Percentiles rank a stretch among this genome's conserved stretches.
phyloP scores from a whole-genome alignment of 176 grass and related monocot species.

The Luzula sylvatica region DNA sequence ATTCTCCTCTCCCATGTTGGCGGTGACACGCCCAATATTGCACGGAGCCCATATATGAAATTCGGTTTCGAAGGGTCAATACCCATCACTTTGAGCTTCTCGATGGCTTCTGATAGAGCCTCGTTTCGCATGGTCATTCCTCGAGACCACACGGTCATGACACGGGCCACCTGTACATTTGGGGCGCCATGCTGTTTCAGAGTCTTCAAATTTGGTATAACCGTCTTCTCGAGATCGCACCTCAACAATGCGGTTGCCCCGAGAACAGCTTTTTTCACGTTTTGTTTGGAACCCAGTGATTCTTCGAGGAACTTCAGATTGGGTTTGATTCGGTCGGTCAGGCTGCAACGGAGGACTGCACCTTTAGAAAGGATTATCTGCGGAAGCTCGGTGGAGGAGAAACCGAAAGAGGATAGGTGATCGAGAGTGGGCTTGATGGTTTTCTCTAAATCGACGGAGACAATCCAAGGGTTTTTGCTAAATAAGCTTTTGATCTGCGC shows the following conservation, averaged over 20 bases:
- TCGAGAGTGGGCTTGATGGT: constrained; percentile 39
- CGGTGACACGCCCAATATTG: not conserved
- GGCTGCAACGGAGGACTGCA: not conserved
- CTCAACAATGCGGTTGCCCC: not conserved
- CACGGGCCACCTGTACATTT: not conserved
- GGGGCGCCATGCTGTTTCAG: not conserved
- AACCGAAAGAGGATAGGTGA: constrained; percentile 13
- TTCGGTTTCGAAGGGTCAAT: not conserved
- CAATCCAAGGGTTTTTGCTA: not conserved
- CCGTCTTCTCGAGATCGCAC: not conserved
- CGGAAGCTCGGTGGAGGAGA: not conserved
- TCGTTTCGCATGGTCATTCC: not conserved
- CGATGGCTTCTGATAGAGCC: not conserved
- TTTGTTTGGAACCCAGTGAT: not conserved
- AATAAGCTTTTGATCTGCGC: constrained; percentile 2
- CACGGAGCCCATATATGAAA: constrained; percentile 16
- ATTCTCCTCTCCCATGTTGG: constrained; percentile 26
- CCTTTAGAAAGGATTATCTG: not conserved
- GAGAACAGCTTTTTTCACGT: not conserved
- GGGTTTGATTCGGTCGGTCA: not conserved
- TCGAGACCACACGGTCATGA: not conserved
- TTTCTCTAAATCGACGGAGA: constrained; percentile 8
- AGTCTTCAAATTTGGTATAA: not conserved
- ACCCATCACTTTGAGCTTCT: not conserved
- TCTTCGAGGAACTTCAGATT: not conserved